A percentile compares a stretch with the other conserved stretches of the same genome.
These are phyloP conservation scores for Neodidymelliopsis sp. DNA, from an alignment of 2,329 filamentous ascomycete species.

Conservation along the genomic window DNA sequence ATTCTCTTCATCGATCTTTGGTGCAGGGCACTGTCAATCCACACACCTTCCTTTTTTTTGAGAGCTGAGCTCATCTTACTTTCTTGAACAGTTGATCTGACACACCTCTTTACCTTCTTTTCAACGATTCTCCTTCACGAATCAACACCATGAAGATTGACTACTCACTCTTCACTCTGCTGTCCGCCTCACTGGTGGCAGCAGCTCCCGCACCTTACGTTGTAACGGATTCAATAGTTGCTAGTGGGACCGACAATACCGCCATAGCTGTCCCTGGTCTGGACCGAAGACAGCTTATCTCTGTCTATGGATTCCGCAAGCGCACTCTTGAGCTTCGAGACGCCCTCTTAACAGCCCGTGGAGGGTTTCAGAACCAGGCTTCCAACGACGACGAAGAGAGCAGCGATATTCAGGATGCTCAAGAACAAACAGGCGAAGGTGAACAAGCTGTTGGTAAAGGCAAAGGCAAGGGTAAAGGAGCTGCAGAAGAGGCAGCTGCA, in stretches of 20 bases:
- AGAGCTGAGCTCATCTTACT: slow-evolving; percentile 48
- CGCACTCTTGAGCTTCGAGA: slow-evolving; percentile 37
- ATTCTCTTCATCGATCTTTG: slow-evolving; percentile 23
- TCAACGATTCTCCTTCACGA: slow-evolving; percentile 23
- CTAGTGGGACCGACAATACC: slow-evolving; percentile 31
- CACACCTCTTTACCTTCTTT: slow-evolving; percentile 26
- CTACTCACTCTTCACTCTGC: slow-evolving; percentile 43
- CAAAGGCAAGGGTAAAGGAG: slow-evolving; percentile 21
- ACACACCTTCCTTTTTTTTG: slow-evolving; percentile 33
- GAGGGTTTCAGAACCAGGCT: slow-evolving; percentile 12
- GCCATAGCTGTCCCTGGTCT: slow-evolving; percentile 30
- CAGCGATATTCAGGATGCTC: neutral
- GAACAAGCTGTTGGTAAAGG: slow-evolving; percentile 6
- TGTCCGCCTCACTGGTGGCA: slow-evolving; percentile 44
- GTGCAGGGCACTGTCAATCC: slow-evolving; percentile 46
- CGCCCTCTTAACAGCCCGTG: slow-evolving; percentile 32
- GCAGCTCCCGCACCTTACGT: slow-evolving; percentile 42
- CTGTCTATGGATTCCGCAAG: slow-evolving; percentile 28
- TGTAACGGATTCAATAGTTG: slow-evolving; percentile 37
- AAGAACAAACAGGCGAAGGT: slow-evolving; percentile 2
- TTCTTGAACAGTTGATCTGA: slow-evolving; percentile 27
- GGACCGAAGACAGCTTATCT: slow-evolving; percentile 10
- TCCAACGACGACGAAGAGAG: slow-evolving; percentile 4
- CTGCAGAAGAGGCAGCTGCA: slow-evolving; percentile 10
- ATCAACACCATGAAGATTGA: slow-evolving; percentile 45